phyloP scores from a whole-genome alignment of 192 early-diverging fungal genomes.

The Backusella psychrophila region DNA sequence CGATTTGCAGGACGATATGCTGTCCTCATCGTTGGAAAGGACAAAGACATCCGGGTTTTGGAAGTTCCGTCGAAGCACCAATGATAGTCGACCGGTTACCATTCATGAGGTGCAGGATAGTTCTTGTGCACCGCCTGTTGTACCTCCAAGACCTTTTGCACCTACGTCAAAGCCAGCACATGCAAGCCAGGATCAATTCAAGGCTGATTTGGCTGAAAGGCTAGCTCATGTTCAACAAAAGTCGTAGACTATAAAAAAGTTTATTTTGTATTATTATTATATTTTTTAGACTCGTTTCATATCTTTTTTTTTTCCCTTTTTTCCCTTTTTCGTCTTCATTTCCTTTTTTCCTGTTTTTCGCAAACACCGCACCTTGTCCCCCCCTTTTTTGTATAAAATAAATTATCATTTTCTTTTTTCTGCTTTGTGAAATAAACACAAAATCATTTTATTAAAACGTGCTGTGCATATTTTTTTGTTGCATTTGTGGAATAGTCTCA shows the following conservation, averaged over 20 bases:
- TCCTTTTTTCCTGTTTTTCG: background rate
- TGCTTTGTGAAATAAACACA: background rate
- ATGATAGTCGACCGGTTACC: background rate
- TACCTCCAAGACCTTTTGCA: constrained; percentile 18
- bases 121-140: background rate
- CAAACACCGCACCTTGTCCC: background rate
- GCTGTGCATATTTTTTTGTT: background rate
- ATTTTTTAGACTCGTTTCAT: background rate
- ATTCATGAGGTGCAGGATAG: background rate
- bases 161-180: background rate
- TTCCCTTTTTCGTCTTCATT: background rate
- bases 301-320: no score
- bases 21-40: no score
- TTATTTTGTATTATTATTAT: constrained; percentile 1
- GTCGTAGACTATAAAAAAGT: background rate
- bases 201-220: constrained; percentile 18
- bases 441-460: background rate
- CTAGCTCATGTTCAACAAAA: constrained; percentile 10
- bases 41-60: background rate
- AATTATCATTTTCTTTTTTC: background rate
- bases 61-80: background rate
- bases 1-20: background rate
- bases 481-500: background rate
- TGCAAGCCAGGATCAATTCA: constrained; percentile 13
- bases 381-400: background rate